Percentiles rank a stretch among this genome's conserved stretches.
Evolutionary conservation across 1,284 basidiomycete genomes (phyloP).

Genomic region (Ceraceosorus bombacis): DNA sequence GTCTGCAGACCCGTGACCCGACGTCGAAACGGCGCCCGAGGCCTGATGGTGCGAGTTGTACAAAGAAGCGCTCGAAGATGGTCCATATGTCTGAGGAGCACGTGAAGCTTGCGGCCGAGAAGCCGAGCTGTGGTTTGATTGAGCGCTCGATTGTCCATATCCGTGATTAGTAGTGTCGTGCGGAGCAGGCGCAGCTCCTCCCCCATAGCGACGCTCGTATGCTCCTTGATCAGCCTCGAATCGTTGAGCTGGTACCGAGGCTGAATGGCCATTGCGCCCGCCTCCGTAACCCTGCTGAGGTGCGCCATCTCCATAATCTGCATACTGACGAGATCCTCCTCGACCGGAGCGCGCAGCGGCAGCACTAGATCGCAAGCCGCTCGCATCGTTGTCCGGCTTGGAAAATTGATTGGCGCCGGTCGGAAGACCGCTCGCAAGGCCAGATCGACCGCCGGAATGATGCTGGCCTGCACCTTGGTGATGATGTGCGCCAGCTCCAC

Average conservation of each 20-base stretch:
- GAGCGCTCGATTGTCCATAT: slow-evolving; percentile 13
- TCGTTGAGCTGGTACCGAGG: neutral
- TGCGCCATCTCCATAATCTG: neutral
- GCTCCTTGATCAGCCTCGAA: neutral
- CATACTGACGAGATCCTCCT: neutral
- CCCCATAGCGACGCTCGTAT: slow-evolving; percentile 7
- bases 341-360: neutral
- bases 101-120: neutral
- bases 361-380: slow-evolving; percentile 19
- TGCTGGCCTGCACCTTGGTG: neutral
- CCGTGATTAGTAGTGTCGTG: slow-evolving; percentile 16
- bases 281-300: neutral
- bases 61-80: neutral
- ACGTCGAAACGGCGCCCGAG: neutral
- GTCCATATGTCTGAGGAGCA: neutral
- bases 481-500: slow-evolving; percentile 14
- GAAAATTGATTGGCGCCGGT: slow-evolving; percentile 16
- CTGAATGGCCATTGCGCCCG: neutral
- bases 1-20: neutral
- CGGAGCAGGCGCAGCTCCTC: neutral
- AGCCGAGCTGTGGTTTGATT: neutral
- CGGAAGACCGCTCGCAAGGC: slow-evolving; percentile 10
- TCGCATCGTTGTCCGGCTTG: slow-evolving; percentile 27
- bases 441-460: no score
- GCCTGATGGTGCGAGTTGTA: slow-evolving; percentile 8